Evolutionary conservation across 495 filamentous ascomycete genomes (phyloP).

Genomic region (Umbilicaria muhlenbergii): DNA sequence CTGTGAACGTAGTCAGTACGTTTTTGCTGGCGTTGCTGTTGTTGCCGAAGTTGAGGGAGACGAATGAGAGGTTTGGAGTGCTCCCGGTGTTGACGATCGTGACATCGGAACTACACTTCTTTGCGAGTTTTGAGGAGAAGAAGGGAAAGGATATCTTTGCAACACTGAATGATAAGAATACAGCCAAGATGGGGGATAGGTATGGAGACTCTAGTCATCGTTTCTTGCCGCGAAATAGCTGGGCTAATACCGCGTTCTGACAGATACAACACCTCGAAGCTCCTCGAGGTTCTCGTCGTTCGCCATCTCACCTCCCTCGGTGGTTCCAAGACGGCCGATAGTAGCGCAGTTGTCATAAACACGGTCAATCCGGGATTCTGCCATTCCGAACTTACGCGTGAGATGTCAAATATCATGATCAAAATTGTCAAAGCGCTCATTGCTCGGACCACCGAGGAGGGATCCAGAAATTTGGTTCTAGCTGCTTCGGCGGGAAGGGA

Average conservation of each 20-base stretch:
- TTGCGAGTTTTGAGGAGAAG: constrained; percentile 19
- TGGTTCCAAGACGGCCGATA: constrained; percentile 18
- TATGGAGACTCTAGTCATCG: too few species aligned
- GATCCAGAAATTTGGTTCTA: constrained; percentile 28
- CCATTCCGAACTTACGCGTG: constrained; percentile 20
- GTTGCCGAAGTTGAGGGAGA: constrained; percentile 16
- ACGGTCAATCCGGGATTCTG: constrained; percentile 23
- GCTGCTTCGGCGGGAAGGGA: constrained; percentile 22
- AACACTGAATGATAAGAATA: constrained; percentile 18
- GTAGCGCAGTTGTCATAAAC: constrained; percentile 33
- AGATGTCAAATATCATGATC: constrained; percentile 9
- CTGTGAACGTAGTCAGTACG: constrained; percentile 37
- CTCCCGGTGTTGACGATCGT: constrained; percentile 21
- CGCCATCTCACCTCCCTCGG: constrained; percentile 26
- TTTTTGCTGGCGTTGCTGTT: constrained; percentile 29
- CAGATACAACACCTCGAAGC: constrained; percentile 35
- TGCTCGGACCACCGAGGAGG: constrained; percentile 30
- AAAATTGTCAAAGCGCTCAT: constrained; percentile 14
- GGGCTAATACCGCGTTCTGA: too few species aligned
- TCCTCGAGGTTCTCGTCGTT: constrained; percentile 32
- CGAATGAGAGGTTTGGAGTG: constrained; percentile 10
- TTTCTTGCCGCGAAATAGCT: too few species aligned
- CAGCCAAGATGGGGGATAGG: constrained; percentile 4
- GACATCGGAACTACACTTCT: constrained; percentile 25
- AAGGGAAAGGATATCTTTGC: constrained; percentile 18